A percentile compares a stretch with the other conserved stretches of the same genome.
Evolutionary conservation across 805 yeast species (phyloP).

Genomic region (Saccharomycodes ludwigii): DNA sequence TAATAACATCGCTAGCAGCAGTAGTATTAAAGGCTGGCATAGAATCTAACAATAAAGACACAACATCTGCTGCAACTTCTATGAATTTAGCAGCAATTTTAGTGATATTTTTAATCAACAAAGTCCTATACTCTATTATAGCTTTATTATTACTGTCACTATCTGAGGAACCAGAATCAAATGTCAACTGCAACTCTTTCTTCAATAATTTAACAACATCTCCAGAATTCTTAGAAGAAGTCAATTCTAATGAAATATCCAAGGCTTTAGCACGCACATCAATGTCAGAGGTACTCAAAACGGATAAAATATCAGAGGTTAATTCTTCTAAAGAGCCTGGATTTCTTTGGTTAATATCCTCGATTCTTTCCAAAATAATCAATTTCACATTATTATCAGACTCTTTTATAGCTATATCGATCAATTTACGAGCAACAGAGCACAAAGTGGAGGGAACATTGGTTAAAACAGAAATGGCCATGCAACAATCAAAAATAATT

Average conservation of each 20-base stretch:
- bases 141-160: slow-evolving; percentile 60
- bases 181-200: slow-evolving; percentile 74
- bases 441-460: slow-evolving; percentile 53
- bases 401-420: slow-evolving; percentile 81
- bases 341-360: slow-evolving; percentile 55
- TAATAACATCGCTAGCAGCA: slow-evolving; percentile 80
- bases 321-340: slow-evolving; percentile 80
- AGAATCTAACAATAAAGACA: slow-evolving; percentile 76
- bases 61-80: slow-evolving; percentile 86
- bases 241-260: slow-evolving; percentile 67
- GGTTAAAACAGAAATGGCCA: slow-evolving; percentile 55
- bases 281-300: slow-evolving; percentile 76
- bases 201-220: slow-evolving; percentile 85
- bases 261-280: slow-evolving; percentile 87
- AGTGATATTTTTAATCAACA: slow-evolving; percentile 79
- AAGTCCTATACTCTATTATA: slow-evolving; percentile 55
- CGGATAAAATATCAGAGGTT: slow-evolving; percentile 75
- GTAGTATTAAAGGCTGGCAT: slow-evolving; percentile 72
- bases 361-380: slow-evolving; percentile 78
- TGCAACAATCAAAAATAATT: slow-evolving; percentile 87
- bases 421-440: slow-evolving; percentile 73
- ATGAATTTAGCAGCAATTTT: slow-evolving; percentile 76
- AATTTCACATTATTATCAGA: slow-evolving; percentile 93
- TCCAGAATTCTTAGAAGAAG: slow-evolving; percentile 81
- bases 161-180: slow-evolving; percentile 41